Base-by-base conservation (phyloP, 2,329 filamentous ascomycete genomes). In the Fusarium acutatum region DNA sequence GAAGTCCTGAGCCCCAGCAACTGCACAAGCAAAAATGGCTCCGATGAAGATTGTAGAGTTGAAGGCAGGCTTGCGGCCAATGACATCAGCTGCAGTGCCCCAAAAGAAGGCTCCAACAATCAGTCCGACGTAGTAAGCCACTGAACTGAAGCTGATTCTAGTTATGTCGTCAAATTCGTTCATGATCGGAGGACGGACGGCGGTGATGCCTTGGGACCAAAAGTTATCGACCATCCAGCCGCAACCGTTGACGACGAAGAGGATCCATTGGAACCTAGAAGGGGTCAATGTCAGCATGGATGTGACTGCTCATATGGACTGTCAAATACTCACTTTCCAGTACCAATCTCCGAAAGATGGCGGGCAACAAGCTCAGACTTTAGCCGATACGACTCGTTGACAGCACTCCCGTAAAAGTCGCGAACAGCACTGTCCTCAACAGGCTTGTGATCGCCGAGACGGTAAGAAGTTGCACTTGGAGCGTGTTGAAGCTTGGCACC, bases 1-100 rank as follows among this genome's bases (percentile, higher is more conserved):
- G 65, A 91, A 92, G 68, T 86, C 90, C 5, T 86, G 87, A 0
- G 87, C 85, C 0, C 88, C 87, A 0, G 89, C 90, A 7, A 87
- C 88, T 1, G 88, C 82, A 24, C 90, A 83, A 0, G 87, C 90
- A 71, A 91, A 92, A 5, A 91, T 82, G 1, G 83, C 84, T 0
- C 82, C 82, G 9, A 86, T 78, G 8, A 86, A 74, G 4, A 86
- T 80, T 1, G 85, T 86, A 0, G 75, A 78, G 60, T 86, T 87
- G 76, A 86, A 87, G 1, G 85, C 84, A 2, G 81, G 84, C 32
- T 80, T 80, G 20, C 84, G 82, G 22, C 84, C 84, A 58, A 85
- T 79, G 13, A 86, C 59, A 53, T 84, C 84, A 17, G 81, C 81
- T 0, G 82, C 81, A 0, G 80, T 80, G 7, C 83, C 84, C 85